Evolutionary conservation across 2,329 filamentous ascomycete species (phyloP), one percentile per base, ranked within the genome.

Genomic region (Aspergillus sp.): DNA sequence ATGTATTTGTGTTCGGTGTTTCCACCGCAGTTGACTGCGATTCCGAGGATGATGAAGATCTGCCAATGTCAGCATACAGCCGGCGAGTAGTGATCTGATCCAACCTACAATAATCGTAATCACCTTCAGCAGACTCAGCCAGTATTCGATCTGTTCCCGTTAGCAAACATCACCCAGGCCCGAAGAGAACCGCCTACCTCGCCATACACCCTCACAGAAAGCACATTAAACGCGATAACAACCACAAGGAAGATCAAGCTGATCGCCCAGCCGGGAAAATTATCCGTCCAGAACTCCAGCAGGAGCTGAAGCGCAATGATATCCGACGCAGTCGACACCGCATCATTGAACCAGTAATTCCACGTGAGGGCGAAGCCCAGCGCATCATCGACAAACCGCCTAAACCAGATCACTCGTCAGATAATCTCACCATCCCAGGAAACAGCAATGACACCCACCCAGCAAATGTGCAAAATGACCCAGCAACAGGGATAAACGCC

Each of bases 331-430:
- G 79, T 82, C 0, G 77, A 79, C 0, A 83, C 79, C 1, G 83
- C 84, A 68, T 87, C 83, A 64, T 87, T 86, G 61, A 86, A 85
- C 83, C 83, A 87, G 56, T 76, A 75, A 49, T 76, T 75, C 74
- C 75, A 76, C 6, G 72, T 76, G 20, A 76, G 58, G 17, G 73
- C 73, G 53, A 77, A 76, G 0, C 74, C 74, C 44, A 74, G 62
- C 2, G 73, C 71, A 57, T 75, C 72, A 55, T 76, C 74, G 16
- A 77, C 72, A 41, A 74, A 77, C 2, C 72, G 70, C 45, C 71
- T 75, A 49, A 45, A 41, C 14, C 17, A 32, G 9, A 21, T 11
- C 34, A 16, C 16, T 38, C 7, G 34, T 38, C 34, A 46, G 29
- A 46, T 4, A 20, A 7, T 19, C 16, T 34, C 13, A 25, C 16